Percentiles rank a stretch among this genome's conserved stretches.
Evolutionary conservation across 495 filamentous ascomycete genomes (phyloP).

Genomic region (Darksidea phi): DNA sequence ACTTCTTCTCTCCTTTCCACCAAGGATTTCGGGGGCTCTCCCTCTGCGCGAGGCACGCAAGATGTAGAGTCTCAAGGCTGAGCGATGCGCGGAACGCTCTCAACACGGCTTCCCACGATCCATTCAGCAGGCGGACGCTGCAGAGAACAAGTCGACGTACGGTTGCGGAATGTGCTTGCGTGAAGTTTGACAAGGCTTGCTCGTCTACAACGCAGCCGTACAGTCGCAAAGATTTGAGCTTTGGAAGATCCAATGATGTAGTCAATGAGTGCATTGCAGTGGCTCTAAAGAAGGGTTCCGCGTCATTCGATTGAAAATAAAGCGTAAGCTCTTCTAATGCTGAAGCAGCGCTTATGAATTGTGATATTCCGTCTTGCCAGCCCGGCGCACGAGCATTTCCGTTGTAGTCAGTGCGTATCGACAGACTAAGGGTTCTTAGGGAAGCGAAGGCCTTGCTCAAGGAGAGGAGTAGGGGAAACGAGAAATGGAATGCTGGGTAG

Average conservation of each 20-base stretch:
- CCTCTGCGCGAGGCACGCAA: too few species aligned
- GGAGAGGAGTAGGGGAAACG: background rate
- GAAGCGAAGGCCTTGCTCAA: background rate
- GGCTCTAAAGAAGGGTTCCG: too few species aligned
- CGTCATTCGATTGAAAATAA: background rate
- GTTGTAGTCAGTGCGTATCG: background rate
- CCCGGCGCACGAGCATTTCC: background rate
- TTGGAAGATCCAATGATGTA: background rate
- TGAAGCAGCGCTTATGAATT: background rate
- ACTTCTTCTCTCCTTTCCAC: too few species aligned
- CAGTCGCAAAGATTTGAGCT: background rate
- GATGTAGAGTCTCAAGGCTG: too few species aligned
- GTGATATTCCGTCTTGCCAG: background rate
- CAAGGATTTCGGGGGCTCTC: too few species aligned
- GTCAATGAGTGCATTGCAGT: background rate
- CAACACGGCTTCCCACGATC: too few species aligned
- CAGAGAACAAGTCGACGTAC: too few species aligned
- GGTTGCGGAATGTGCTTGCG: too few species aligned
- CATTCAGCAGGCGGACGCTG: too few species aligned
- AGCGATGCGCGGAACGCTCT: too few species aligned
- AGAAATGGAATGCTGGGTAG: background rate
- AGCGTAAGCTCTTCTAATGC: background rate
- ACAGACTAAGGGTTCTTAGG: background rate
- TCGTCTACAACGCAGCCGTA: too few species aligned
- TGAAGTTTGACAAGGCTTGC: too few species aligned